A percentile compares a stretch with the other conserved stretches of the same genome.
Evolutionary conservation across 2,329 filamentous ascomycete genomes (phyloP).

Genomic region (Aureobasidium mangrovei): DNA sequence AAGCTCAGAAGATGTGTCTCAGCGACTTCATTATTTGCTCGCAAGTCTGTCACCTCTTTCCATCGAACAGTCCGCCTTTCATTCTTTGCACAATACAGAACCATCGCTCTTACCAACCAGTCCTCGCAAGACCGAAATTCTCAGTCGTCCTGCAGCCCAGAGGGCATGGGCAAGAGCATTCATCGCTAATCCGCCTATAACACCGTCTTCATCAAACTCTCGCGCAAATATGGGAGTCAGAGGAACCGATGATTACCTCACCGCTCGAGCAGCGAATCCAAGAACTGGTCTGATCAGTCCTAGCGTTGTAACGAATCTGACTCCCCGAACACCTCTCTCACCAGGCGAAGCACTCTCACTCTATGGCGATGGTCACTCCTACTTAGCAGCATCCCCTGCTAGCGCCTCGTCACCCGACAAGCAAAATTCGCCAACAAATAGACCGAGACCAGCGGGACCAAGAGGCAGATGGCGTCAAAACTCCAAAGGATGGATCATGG

Average conservation of each 20-base stretch:
- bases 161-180: neutral
- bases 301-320: constrained; percentile 19
- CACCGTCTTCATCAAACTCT: neutral
- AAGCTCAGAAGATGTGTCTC: constrained; percentile 1
- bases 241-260: constrained; percentile 30
- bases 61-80: neutral
- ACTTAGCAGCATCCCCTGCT: neutral
- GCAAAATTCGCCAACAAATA: neutral
- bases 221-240: constrained; percentile 23
- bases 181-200: neutral
- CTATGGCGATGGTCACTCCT: constrained; percentile 12
- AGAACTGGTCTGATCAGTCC: constrained; percentile 28
- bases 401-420: neutral
- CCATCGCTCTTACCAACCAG: too few relatives aligned
- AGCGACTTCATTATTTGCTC: constrained; percentile 9
- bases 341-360: constrained; percentile 25
- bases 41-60: neutral
- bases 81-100: neutral
- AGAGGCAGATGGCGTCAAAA: constrained; percentile 15
- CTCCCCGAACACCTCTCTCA: constrained; percentile 21
- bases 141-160: neutral
- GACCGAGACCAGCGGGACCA: neutral
- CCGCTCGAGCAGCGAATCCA: constrained; percentile 27
- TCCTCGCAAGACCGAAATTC: neutral
- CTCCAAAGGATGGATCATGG: constrained; percentile 19